Evolutionary conservation across 352 stramenopile species (phyloP), one percentile per base, ranked within the genome.

Genomic region (Pythium rishiriense): DNA sequence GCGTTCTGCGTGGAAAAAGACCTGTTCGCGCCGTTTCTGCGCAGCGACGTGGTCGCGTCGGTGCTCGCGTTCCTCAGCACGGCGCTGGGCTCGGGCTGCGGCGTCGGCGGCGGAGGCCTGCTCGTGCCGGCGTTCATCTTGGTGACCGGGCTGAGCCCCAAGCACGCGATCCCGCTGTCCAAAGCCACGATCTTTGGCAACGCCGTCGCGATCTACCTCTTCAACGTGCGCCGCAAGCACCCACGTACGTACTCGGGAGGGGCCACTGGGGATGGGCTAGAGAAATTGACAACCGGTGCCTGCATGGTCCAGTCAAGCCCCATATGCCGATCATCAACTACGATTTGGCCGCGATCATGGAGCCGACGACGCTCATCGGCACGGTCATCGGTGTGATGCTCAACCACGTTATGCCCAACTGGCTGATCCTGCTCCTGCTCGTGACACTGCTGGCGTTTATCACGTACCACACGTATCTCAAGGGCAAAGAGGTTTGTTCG

Each of bases 121-220:
- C 78, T 99, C 5, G 96, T 99, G 28, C 97, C 97, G 3, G 89
- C 98, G 64, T 99, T 98, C 78, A 98, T 99, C 65, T 85, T 99
- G 19, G 85, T 98, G 19, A 88, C 99, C 37, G 88, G 90, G 9
- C 61, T 94, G 8, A 86, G 76, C 21, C 84, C 96, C 14, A 99
- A 99, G 68, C 89, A 98, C 65, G 97, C 97, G 42, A 99, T 99
- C 56, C 96, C 97, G 29, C 76, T 99, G 28, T 98, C 87, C 33
- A 99, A 99, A 58, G 88, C 98, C 29, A 99, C 96, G 11, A 98
- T 99, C 45, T 97, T 99, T 61, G 97, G 96, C 68, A 97, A 97
- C 47, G 93, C 96, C 6, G 70, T 98, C 41, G 97, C 95, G 15
- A 98, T 97, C 63, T 98, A 96, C 47, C 47, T 98, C 33, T 87